Base-by-base conservation (phyloP, 768 basidiomycete genomes). In the Rubroboletus pulcherrimus region DNA sequence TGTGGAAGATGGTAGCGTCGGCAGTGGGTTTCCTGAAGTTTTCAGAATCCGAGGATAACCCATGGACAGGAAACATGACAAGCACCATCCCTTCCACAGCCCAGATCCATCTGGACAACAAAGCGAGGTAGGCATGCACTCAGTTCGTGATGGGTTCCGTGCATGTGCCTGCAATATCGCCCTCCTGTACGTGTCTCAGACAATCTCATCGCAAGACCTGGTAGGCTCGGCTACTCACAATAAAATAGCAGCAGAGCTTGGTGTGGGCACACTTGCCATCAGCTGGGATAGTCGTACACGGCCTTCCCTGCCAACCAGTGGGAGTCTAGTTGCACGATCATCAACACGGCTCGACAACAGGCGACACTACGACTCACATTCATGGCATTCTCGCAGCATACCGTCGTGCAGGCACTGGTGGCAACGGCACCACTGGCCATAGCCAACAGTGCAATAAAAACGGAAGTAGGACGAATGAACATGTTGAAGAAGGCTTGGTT, bases 161-260 rank as follows among this genome's bases (percentile, higher is more conserved):
- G 19, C 55, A 56, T 17, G 0, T 2, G 30, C 8, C 52, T 11
- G 51, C 55, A 0, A 4, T 4, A 1, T 5, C 24, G 2, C 17
- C 29, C 6, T 34, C 3, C 53, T 41, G 12, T 35, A 19, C 5
- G 26, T n/a, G 11, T 21, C 19, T 53, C 21, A 54, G 35, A 53
- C 10, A 21, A 40, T 9, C 11, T 40, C 15, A 1, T 24, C 37
- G 26, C 24, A 11, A 29, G 19, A 8, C 9, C 7, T 15, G 11
- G 8, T 26, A 17, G 26, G 26, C 5, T 24, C 9, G 29, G 8
- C 14, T 26, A 59, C 56, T 59, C 33, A 59, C 50, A 15, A 53
- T 21, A n/a, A 49, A 40, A n/a, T n/a, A n/a, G 31, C 58, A 59
- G 24, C 57, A 59, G 17, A 59, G 19, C 24, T 59, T 48, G n/a